Percentiles rank a stretch among this genome's conserved stretches.
Evolutionary conservation across 2,329 filamentous ascomycete genomes (phyloP).

Genomic region (Phaeosphaeria sp.): DNA sequence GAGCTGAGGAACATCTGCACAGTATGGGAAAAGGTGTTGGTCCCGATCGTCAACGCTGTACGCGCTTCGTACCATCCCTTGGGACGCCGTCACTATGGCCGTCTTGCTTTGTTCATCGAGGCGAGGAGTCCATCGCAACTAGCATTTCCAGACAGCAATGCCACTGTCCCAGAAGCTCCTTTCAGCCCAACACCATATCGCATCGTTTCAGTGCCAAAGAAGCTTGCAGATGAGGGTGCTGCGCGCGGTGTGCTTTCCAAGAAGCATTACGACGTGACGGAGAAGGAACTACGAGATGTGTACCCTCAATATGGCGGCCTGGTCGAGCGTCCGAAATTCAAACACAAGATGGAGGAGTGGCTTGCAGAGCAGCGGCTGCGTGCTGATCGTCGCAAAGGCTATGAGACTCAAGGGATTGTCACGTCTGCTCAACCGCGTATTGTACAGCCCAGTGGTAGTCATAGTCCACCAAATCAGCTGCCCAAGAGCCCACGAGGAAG

Average conservation of each 20-base stretch:
- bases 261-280: constrained; percentile 32
- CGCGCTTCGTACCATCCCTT: constrained; percentile 33
- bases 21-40: constrained; percentile 37
- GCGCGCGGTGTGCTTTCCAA: constrained; percentile 14
- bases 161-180: constrained; percentile 13
- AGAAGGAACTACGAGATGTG: constrained; percentile 35
- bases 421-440: constrained; percentile 12
- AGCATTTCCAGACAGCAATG: constrained; percentile 40
- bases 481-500: background rate
- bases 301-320: constrained; percentile 41
- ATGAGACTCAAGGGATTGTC: constrained; percentile 11
- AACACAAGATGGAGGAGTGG: constrained; percentile 36
- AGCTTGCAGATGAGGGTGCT: background rate
- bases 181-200: constrained; percentile 32
- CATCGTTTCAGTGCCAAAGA: constrained; percentile 21
- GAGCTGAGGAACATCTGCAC: constrained; percentile 32
- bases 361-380: constrained; percentile 30
- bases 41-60: constrained; percentile 40
- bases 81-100: constrained; percentile 39
- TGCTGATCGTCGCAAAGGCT: constrained; percentile 20
- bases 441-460: background rate
- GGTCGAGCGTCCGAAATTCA: constrained; percentile 39
- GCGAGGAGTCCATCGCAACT: constrained; percentile 31
- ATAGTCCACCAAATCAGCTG: background rate
- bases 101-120: constrained; percentile 41